Evolutionary conservation across 2,329 filamentous ascomycete species (phyloP).

Genomic region (Dryadomyces sulphureus): DNA sequence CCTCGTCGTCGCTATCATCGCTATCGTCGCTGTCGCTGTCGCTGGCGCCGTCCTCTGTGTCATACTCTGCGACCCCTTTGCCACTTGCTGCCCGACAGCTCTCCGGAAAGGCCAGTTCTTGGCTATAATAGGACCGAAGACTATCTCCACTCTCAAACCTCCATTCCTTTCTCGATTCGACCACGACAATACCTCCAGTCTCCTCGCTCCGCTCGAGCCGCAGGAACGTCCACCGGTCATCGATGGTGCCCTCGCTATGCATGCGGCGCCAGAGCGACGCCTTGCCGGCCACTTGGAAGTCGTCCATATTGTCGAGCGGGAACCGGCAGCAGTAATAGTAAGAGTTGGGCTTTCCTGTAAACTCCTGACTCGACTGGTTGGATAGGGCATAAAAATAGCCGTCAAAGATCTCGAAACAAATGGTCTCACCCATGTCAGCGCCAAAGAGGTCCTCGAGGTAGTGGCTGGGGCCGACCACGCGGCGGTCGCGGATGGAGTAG

Average conservation of each 20-base stretch:
- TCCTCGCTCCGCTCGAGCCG: conserved; percentile 44
- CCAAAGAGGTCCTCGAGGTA: conserved; percentile 45
- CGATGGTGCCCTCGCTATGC: conserved; percentile 55
- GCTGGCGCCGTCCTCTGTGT: background rate
- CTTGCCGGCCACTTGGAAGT: conserved; percentile 27
- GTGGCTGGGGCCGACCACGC: conserved; percentile 28
- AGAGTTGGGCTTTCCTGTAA: conserved; percentile 48
- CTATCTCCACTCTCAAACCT: conserved; percentile 31
- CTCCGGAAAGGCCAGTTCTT: conserved; percentile 27
- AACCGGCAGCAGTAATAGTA: conserved; percentile 56
- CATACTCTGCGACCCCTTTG: background rate
- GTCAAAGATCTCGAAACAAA: conserved; percentile 59
- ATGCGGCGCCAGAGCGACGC: conserved; percentile 47
- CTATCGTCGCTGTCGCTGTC: background rate
- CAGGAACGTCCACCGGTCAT: conserved; percentile 59
- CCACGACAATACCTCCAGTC: conserved; percentile 41
- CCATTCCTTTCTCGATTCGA: conserved; percentile 60
- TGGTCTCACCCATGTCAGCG: conserved; percentile 47
- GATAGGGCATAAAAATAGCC: conserved; percentile 55
- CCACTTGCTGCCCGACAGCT: background rate
- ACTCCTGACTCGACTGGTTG: conserved; percentile 44
- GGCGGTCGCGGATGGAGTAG: conserved; percentile 26
- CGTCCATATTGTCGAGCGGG: conserved; percentile 28
- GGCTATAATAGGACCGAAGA: conserved; percentile 51
- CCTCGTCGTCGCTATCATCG: background rate